phyloP scores from a whole-genome alignment of 1,284 basidiomycete species.

The Ustilago cynodontis region DNA sequence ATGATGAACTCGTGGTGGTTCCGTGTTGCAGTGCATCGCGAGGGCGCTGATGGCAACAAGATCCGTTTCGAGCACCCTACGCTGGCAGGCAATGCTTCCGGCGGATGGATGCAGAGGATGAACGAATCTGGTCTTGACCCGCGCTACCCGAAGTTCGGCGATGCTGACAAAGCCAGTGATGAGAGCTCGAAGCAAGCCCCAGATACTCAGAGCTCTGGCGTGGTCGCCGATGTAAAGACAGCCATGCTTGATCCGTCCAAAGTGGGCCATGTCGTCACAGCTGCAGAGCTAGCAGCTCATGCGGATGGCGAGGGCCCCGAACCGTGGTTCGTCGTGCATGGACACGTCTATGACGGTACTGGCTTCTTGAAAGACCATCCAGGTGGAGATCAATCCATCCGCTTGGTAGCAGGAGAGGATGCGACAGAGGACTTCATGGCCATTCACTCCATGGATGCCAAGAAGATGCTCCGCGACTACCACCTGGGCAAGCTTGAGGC shows the following conservation, averaged over 20 bases:
- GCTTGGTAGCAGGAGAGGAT: slow-evolving; percentile 76
- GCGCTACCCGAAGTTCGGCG: slow-evolving; percentile 70
- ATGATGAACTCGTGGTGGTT: slow-evolving; percentile 79
- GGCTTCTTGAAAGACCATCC: slow-evolving; percentile 76
- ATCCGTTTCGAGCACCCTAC: slow-evolving; percentile 78
- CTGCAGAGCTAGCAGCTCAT: slow-evolving; percentile 74
- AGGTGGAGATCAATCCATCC: slow-evolving; percentile 77
- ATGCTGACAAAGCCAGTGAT: slow-evolving; percentile 2
- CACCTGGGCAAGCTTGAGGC: slow-evolving; percentile 50
- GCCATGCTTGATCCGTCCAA: slow-evolving; percentile 57
- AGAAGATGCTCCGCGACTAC: slow-evolving; percentile 73
- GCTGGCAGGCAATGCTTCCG: slow-evolving; percentile 73
- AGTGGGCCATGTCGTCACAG: slow-evolving; percentile 72
- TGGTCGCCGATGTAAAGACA: slow-evolving; percentile 49
- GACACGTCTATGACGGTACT: slow-evolving; percentile 75
- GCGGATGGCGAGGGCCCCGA: slow-evolving; percentile 70
- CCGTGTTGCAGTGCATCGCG: slow-evolving; percentile 74
- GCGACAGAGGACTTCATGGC: slow-evolving; percentile 78
- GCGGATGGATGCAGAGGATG: slow-evolving; percentile 78
- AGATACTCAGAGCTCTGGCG: neutral
- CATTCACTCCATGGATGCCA: slow-evolving; percentile 75
- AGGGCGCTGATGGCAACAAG: slow-evolving; percentile 49
- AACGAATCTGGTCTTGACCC: slow-evolving; percentile 74
- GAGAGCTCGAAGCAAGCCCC: neutral
- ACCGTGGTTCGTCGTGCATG: slow-evolving; percentile 77